Evolutionary conservation across 176 grass and related monocot genomes (phyloP).

Genomic region (Alopecurus myosuroides): DNA sequence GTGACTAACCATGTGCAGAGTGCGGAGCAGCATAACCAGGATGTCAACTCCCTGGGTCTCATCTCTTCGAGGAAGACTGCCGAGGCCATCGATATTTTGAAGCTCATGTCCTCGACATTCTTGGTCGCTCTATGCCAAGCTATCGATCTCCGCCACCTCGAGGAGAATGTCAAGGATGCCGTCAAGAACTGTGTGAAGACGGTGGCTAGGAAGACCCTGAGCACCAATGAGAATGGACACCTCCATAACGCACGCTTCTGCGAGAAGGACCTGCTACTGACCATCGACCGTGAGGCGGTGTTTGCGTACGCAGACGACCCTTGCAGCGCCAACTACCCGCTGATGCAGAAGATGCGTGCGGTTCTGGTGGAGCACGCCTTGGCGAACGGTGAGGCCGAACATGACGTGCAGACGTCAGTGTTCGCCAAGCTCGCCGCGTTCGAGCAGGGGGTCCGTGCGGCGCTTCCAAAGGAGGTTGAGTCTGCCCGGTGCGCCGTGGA

Average conservation of each 20-base stretch:
- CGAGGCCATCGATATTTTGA: slow-evolving; percentile 77
- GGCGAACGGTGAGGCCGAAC: slow-evolving; percentile 54
- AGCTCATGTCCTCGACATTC: slow-evolving; percentile 93
- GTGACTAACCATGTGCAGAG: slow-evolving; percentile 95
- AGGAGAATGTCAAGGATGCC: slow-evolving; percentile 68
- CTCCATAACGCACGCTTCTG: slow-evolving; percentile 61
- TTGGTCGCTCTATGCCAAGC: slow-evolving; percentile 72
- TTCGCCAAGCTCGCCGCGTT: slow-evolving; percentile 69
- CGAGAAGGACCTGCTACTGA: slow-evolving; percentile 63
- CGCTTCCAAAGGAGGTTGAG: slow-evolving; percentile 55
- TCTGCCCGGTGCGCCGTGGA: slow-evolving; percentile 45
- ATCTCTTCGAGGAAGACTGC: slow-evolving; percentile 81
- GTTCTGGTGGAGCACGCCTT: slow-evolving; percentile 63
- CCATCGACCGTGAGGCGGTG: slow-evolving; percentile 60
- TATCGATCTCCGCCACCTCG: slow-evolving; percentile 64
- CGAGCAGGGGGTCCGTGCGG: slow-evolving; percentile 41
- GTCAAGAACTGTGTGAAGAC: slow-evolving; percentile 46
- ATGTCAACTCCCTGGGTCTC: slow-evolving; percentile 86
- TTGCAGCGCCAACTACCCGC: slow-evolving; percentile 60
- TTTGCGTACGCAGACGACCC: slow-evolving; percentile 75
- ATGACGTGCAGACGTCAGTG: slow-evolving; percentile 42
- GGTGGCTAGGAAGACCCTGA: slow-evolving; percentile 58
- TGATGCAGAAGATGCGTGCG: slow-evolving; percentile 72
- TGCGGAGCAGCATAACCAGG: slow-evolving; percentile 93
- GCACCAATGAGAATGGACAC: slow-evolving; percentile 13